phyloP scores from a whole-genome alignment of 2,329 filamentous ascomycete species.

The Nemania sp. region DNA sequence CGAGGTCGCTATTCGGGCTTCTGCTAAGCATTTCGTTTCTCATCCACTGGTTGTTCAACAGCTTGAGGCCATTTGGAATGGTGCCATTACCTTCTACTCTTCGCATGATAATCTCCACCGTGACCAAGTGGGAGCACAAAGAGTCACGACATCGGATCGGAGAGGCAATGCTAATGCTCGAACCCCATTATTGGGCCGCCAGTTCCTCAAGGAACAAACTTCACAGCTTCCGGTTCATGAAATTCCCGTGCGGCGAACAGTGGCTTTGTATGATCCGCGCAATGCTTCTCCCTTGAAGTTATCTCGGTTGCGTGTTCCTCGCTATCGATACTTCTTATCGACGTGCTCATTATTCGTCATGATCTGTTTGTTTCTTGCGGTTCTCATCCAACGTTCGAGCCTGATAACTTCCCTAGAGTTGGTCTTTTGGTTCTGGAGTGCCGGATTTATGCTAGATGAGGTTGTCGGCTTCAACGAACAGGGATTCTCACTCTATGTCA shows the following conservation, averaged over 20 bases:
- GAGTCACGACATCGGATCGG: conserved; percentile 44
- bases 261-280: conserved; percentile 88
- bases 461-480: conserved; percentile 97
- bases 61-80: conserved; percentile 97
- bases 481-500: conserved; percentile 94
- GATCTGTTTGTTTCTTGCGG: conserved; percentile 85
- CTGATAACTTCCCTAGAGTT: conserved; percentile 87
- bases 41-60: conserved; percentile 94
- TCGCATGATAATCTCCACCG: conserved; percentile 87
- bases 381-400: conserved; percentile 79
- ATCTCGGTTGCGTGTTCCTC: conserved; percentile 88
- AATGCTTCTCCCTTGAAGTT: conserved; percentile 93
- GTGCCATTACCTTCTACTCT: conserved; percentile 93
- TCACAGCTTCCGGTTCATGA: conserved; percentile 51
- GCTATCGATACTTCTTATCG: conserved; percentile 90
- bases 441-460: conserved; percentile 96
- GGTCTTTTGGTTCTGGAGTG: conserved; percentile 97
- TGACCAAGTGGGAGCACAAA: conserved; percentile 53
- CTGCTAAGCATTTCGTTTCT: conserved; percentile 90
- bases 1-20: conserved; percentile 91
- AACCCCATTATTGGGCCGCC: conserved; percentile 64
- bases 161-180: conserved; percentile 57
- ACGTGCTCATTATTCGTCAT: conserved; percentile 88
- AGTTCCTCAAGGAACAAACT: conserved; percentile 50
- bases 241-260: conserved; percentile 73